Evolutionary conservation across 331 rosid genomes (phyloP).

Genomic region (Telfairia occidentalis): DNA sequence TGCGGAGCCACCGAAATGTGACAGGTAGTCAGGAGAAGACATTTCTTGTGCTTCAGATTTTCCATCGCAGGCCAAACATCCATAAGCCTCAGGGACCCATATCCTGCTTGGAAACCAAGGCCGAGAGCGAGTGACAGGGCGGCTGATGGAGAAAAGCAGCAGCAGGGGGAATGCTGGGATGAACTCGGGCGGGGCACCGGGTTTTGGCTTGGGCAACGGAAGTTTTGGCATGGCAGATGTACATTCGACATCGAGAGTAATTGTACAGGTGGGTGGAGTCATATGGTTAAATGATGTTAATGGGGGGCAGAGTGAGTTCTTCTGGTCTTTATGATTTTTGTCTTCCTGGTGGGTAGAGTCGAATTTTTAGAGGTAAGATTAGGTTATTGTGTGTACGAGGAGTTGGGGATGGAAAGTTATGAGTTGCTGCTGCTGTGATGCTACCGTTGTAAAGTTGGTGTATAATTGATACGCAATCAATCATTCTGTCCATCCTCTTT

Average conservation of each 20-base stretch:
- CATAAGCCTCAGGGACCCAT: neutral
- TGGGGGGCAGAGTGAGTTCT: neutral
- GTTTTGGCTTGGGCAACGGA: neutral
- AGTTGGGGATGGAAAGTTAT: neutral
- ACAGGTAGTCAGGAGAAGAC: constrained; percentile 32
- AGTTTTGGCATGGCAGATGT: constrained; percentile 1
- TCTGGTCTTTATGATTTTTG: neutral
- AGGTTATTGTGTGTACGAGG: neutral
- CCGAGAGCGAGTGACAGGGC: neutral
- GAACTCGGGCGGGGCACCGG: neutral
- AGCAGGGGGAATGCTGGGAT: neutral
- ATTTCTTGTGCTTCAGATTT: constrained; percentile 16
- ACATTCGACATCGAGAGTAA: neutral
- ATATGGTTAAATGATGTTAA: neutral
- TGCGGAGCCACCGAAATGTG: constrained; percentile 36
- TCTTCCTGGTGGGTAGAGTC: neutral
- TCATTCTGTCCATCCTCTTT: constrained; percentile 2
- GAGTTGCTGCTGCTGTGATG: neutral
- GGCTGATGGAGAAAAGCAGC: neutral
- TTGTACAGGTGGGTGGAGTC: neutral
- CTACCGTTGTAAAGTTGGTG: constrained; percentile 2
- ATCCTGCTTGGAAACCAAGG: constrained; percentile 1
- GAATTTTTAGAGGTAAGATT: constrained; percentile 1
- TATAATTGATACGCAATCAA: constrained; percentile 5
- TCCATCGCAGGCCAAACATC: constrained; percentile 12